phyloP scores from a whole-genome alignment of 768 basidiomycete genomes.

The Rhizopogon vinicolor region DNA sequence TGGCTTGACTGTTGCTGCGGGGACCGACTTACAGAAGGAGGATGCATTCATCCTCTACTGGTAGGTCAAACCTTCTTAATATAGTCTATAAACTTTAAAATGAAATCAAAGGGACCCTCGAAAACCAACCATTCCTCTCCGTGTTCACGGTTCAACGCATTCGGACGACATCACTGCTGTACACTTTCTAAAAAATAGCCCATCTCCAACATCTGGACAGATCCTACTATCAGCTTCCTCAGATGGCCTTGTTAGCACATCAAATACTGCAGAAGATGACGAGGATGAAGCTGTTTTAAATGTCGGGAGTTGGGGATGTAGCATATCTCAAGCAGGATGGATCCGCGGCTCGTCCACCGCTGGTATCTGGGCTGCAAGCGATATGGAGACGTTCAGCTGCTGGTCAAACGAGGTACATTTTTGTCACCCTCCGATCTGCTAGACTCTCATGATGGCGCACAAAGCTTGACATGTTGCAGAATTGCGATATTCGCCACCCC shows the following conservation, averaged over 20 bases:
- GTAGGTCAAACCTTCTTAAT: conserved; percentile 32
- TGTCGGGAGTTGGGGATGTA: conserved; percentile 85
- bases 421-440: not conserved
- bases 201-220: conserved; percentile 32
- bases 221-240: conserved; percentile 77
- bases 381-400: conserved; percentile 91
- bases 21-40: conserved; percentile 75
- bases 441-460: not conserved
- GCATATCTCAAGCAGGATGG: conserved; percentile 76
- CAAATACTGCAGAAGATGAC: conserved; percentile 69
- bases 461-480: conserved; percentile 57
- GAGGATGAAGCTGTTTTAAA: conserved; percentile 83
- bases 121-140: conserved; percentile 62
- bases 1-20: conserved; percentile 73
- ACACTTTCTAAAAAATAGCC: conserved; percentile 36
- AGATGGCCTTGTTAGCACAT: conserved; percentile 76
- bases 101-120: conserved; percentile 69
- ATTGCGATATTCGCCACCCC: conserved; percentile 60
- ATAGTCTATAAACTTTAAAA: not conserved
- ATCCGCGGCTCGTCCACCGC: conserved; percentile 31
- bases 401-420: conserved; percentile 69
- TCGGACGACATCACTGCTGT: conserved; percentile 89
- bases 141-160: conserved; percentile 81
- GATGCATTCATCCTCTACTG: conserved; percentile 86
- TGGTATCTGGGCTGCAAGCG: conserved; percentile 79